These are phyloP conservation scores for Trametes punicea DNA, from an alignment of 768 basidiomycete species.

Conservation along the genomic window DNA sequence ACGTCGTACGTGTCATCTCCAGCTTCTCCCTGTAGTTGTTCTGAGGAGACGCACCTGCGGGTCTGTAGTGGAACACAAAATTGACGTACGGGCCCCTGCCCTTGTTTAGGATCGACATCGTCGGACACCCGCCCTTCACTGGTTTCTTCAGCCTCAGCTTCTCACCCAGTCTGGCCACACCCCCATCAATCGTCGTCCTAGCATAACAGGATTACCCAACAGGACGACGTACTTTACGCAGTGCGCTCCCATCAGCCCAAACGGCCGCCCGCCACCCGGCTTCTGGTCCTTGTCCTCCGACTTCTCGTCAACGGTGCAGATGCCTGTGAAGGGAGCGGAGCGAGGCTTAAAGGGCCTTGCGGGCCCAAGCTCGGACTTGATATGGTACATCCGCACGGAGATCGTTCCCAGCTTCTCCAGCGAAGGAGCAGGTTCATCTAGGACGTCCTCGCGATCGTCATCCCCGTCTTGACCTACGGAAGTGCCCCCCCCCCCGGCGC, in stretches of 20 bases:
- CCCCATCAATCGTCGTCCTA: too few species aligned
- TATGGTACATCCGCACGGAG: slow-evolving; percentile 7
- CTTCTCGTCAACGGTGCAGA: slow-evolving; percentile 1
- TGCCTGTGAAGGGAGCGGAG: neutral
- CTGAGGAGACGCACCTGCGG: neutral
- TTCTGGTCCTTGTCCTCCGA: slow-evolving; percentile 6
- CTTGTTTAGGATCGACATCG: too few species aligned
- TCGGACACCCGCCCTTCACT: too few species aligned
- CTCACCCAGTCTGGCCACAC: too few species aligned
- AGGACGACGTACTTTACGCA: slow-evolving; percentile 13
- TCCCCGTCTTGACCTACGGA: neutral
- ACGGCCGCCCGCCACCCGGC: too few species aligned
- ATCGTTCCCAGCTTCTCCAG: slow-evolving; percentile 10
- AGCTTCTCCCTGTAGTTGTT: too few species aligned
- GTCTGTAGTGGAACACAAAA: slow-evolving; percentile 17
- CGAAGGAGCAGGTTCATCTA: too few species aligned
- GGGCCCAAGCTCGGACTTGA: neutral
- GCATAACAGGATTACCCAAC: neutral
- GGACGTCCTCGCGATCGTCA: neutral
- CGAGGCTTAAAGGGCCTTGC: neutral
- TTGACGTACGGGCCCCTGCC: neutral
- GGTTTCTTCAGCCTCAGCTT: neutral
- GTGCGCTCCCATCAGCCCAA: too few species aligned
- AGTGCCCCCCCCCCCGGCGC: neutral
- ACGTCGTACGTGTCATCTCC: neutral